Percentiles rank a stretch among this genome's conserved stretches.
Evolutionary conservation across 768 basidiomycete genomes (phyloP).

Genomic region (Pulveroboletus sp.): DNA sequence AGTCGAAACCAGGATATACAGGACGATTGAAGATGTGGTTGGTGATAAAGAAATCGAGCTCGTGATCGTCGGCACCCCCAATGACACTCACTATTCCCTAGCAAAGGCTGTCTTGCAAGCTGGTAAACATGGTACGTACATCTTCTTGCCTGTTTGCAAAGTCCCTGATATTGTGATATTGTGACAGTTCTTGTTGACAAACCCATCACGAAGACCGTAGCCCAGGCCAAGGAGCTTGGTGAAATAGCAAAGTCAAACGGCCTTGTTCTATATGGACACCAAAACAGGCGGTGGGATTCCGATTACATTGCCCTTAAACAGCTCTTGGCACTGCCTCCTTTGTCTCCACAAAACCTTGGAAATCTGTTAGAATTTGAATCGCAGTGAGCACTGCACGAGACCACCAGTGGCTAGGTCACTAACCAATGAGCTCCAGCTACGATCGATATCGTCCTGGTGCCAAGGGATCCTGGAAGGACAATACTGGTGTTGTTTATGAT

Average conservation of each 20-base stretch:
- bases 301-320: too few relatives aligned
- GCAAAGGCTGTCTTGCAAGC: constrained; percentile 61
- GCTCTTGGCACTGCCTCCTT: too few relatives aligned
- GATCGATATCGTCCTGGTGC: constrained; percentile 66
- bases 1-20: constrained; percentile 45
- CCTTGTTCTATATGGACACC: constrained; percentile 53
- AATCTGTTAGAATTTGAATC: too few relatives aligned
- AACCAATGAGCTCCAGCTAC: constrained; percentile 40
- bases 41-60: constrained; percentile 60
- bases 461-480: constrained; percentile 80
- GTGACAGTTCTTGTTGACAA: constrained; percentile 38
- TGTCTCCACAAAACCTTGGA: too few relatives aligned
- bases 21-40: constrained; percentile 45
- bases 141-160: not conserved
- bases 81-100: constrained; percentile 52
- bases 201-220: constrained; percentile 59
- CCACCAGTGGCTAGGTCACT: not conserved
- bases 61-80: constrained; percentile 46
- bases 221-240: constrained; percentile 53
- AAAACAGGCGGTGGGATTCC: too few relatives aligned
- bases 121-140: constrained; percentile 34
- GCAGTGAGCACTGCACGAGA: constrained; percentile 18
- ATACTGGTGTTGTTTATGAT: constrained; percentile 67
- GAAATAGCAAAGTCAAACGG: constrained; percentile 38
- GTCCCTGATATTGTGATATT: not conserved